Conservation (phyloP, 495 filamentous ascomycete genomes). For the Beverwykella pulmonaria region DNA sequence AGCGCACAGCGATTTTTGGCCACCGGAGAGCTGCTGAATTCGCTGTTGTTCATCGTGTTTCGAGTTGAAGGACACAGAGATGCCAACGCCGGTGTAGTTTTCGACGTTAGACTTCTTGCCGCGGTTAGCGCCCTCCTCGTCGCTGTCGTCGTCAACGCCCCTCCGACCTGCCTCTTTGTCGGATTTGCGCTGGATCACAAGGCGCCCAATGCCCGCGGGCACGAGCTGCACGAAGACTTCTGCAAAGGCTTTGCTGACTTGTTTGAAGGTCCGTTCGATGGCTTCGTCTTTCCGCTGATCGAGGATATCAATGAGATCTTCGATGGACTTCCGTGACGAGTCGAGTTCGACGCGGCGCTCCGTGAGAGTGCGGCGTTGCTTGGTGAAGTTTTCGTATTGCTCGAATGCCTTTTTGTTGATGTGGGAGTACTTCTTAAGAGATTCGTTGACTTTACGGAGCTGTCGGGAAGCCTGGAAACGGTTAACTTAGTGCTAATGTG, state of each 20-base stretch:
- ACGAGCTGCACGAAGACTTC: slow-evolving; percentile 94
- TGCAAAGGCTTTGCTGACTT: slow-evolving; percentile 89
- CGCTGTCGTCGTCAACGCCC: slow-evolving; percentile 51
- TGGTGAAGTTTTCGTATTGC: slow-evolving; percentile 96
- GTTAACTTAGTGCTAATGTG: not conserved
- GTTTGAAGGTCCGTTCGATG: slow-evolving; percentile 97
- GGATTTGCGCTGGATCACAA: slow-evolving; percentile 90
- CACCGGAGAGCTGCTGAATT: slow-evolving; percentile 94
- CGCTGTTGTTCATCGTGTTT: slow-evolving; percentile 97
- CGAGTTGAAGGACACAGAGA: slow-evolving; percentile 97
- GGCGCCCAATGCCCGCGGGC: slow-evolving; percentile 84
- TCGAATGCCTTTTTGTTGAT: slow-evolving; percentile 99
- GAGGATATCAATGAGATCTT: slow-evolving; percentile 86
- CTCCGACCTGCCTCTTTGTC: slow-evolving; percentile 58
- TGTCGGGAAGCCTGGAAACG: slow-evolving; percentile 68
- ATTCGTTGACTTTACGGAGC: slow-evolving; percentile 89
- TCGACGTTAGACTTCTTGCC: slow-evolving; percentile 70
- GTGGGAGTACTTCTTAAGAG: slow-evolving; percentile 91
- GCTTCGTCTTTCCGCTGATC: slow-evolving; percentile 95
- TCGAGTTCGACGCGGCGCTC: slow-evolving; percentile 84
- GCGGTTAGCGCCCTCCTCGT: slow-evolving; percentile 62
- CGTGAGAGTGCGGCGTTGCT: slow-evolving; percentile 79
- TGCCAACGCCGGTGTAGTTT: slow-evolving; percentile 97
- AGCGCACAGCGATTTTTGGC: slow-evolving; percentile 97
- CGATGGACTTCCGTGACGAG: slow-evolving; percentile 77